These are phyloP conservation scores for Globisporangium solare DNA, from an alignment of 352 stramenopile species.

Conservation along the genomic window DNA sequence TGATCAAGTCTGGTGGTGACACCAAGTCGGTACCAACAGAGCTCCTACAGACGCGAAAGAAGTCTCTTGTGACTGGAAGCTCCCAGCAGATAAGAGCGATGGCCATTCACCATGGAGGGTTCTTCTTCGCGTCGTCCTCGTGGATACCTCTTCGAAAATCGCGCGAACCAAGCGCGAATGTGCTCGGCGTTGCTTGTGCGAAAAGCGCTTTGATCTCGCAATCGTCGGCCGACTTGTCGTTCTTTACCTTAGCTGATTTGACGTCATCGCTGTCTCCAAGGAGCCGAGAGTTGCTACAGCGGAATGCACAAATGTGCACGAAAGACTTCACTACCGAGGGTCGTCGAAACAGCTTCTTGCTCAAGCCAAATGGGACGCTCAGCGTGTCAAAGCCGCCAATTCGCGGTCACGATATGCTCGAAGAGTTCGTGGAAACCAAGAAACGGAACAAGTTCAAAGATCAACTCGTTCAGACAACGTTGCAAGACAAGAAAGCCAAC, in stretches of 20 bases:
- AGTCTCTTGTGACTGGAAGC: neutral
- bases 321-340: neutral
- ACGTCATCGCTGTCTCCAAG: slow-evolving; percentile 23
- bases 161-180: slow-evolving; percentile 8
- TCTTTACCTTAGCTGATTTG: slow-evolving; percentile 41
- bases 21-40: slow-evolving; percentile 2
- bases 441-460: slow-evolving; percentile 15
- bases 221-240: slow-evolving; percentile 40
- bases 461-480: slow-evolving; percentile 5
- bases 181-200: slow-evolving; percentile 28
- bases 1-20: neutral
- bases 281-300: slow-evolving; percentile 34
- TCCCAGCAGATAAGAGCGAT: slow-evolving; percentile 12
- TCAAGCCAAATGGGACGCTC: neutral
- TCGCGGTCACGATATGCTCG: slow-evolving; percentile 12
- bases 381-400: neutral
- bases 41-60: neutral
- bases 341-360: neutral
- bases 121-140: slow-evolving; percentile 47
- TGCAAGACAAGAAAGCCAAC: slow-evolving; percentile 13
- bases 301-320: slow-evolving; percentile 23
- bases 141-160: slow-evolving; percentile 43
- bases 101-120: slow-evolving; percentile 32
- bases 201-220: slow-evolving; percentile 41
- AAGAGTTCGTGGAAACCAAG: slow-evolving; percentile 8